Evolutionary conservation across 768 basidiomycete species (phyloP).

Genomic region (Hygrophorus russula): DNA sequence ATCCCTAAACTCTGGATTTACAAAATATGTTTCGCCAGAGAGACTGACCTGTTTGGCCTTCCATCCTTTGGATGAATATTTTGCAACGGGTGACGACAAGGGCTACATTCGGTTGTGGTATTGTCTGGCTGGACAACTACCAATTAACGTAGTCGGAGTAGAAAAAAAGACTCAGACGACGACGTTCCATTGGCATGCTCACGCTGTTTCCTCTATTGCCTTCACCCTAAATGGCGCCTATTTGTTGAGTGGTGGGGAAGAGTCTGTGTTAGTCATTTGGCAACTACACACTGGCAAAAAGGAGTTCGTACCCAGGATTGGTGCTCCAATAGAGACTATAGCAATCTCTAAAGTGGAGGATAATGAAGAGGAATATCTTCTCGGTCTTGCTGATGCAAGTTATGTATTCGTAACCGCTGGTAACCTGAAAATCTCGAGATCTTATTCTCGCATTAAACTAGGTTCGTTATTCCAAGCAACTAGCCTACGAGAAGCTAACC

Average conservation of each 20-base stretch:
- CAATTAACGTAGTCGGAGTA: constrained; percentile 41
- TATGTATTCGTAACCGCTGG: constrained; percentile 65
- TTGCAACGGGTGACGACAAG: constrained; percentile 85
- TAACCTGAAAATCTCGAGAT: constrained; percentile 60
- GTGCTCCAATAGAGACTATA: constrained; percentile 72
- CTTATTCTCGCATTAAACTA: constrained; percentile 68
- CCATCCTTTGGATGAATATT: constrained; percentile 86
- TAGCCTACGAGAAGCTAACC: constrained; percentile 1
- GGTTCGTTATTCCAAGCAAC: constrained; percentile 29
- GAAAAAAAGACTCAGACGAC: constrained; percentile 80
- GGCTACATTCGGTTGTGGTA: constrained; percentile 90
- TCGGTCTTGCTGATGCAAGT: constrained; percentile 74
- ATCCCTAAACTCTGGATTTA: constrained; percentile 53
- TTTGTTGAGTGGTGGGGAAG: constrained; percentile 88
- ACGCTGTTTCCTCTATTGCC: constrained; percentile 75
- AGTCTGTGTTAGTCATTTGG: constrained; percentile 96
- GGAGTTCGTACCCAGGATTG: constrained; percentile 89
- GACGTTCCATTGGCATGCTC: constrained; percentile 93
- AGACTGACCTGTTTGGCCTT: constrained; percentile 74
- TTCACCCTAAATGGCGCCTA: constrained; percentile 92
- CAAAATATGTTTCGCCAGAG: constrained; percentile 76
- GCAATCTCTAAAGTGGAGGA: constrained; percentile 38
- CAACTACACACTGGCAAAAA: constrained; percentile 80
- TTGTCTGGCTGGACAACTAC: constrained; percentile 58
- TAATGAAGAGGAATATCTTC: constrained; percentile 77